Conservation (phyloP, 352 stramenopile genomes). For the Blastocystis sp. region DNA sequence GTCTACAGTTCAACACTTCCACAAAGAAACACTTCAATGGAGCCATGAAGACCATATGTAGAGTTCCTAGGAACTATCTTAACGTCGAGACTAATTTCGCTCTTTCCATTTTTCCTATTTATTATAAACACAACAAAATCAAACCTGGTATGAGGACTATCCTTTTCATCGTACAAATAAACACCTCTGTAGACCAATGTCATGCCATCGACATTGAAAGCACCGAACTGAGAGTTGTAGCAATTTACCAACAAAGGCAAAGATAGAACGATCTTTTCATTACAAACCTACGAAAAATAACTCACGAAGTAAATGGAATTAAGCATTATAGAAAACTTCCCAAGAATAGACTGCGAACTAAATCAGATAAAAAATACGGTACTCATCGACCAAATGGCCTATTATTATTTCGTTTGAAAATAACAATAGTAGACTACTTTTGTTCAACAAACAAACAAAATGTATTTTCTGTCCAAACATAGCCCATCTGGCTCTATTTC, state of each 20-base stretch:
- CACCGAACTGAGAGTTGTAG: conserved; percentile 4
- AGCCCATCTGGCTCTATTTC: not conserved
- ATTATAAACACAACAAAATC: not conserved
- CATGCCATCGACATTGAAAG: conserved; percentile 11
- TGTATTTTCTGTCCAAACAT: conserved; percentile 17
- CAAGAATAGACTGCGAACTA: not conserved
- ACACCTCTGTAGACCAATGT: conserved; percentile 34
- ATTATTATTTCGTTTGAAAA: not conserved
- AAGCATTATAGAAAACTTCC: not conserved
- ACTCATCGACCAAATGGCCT: not conserved
- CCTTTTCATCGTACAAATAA: conserved; percentile 24
- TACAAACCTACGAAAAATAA: not conserved
- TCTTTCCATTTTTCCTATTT: conserved; percentile 18
- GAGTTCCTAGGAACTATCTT: conserved; percentile 4
- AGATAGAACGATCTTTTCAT: conserved; percentile 2
- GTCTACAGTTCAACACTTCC: not conserved
- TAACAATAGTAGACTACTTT: not conserved
- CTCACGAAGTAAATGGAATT: not conserved
- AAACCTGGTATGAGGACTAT: not conserved
- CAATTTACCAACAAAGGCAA: conserved; percentile 1
- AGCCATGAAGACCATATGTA: not conserved
- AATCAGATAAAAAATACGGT: not conserved
- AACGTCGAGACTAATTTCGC: conserved; percentile 28
- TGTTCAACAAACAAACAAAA: not conserved
- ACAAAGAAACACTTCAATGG: not conserved